phyloP scores from a whole-genome alignment of 1,284 basidiomycete species.

The Meira miltonrushii region DNA sequence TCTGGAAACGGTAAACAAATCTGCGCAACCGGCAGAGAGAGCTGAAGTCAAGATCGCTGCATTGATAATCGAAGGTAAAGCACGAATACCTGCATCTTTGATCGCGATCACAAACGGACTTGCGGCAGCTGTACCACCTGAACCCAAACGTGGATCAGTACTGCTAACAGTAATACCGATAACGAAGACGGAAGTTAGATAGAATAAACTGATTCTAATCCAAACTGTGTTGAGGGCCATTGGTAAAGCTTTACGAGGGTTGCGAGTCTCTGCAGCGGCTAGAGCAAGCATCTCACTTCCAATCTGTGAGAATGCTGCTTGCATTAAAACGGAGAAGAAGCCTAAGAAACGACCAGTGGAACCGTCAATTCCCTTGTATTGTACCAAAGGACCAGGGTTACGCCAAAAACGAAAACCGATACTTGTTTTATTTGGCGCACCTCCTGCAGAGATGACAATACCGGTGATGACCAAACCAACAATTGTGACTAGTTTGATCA shows the following conservation, averaged over 20 bases:
- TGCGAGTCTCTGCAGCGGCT: conserved; percentile 62
- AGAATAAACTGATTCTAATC: conserved; percentile 58
- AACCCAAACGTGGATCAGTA: conserved; percentile 59
- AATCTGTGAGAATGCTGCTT: conserved; percentile 74
- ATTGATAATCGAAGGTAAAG: conserved; percentile 44
- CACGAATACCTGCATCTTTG: neutral
- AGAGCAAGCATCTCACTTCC: conserved; percentile 78
- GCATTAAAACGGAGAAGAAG: conserved; percentile 31
- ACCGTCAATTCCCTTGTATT: conserved; percentile 24
- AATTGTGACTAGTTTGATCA: conserved; percentile 20
- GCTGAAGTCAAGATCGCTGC: conserved; percentile 57
- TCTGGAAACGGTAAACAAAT: conserved; percentile 59
- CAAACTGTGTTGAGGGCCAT: conserved; percentile 11
- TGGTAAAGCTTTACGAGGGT: conserved; percentile 41
- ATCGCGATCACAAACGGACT: conserved; percentile 76
- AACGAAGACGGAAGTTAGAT: conserved; percentile 56
- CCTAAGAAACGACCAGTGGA: conserved; percentile 49
- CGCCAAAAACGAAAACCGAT: conserved; percentile 27
- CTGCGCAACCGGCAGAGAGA: conserved; percentile 59
- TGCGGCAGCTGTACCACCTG: conserved; percentile 61
- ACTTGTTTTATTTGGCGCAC: conserved; percentile 54
- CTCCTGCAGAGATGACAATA: conserved; percentile 15
- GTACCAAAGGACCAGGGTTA: conserved; percentile 13
- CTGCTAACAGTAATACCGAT: conserved; percentile 74
- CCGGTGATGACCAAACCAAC: conserved; percentile 19